phyloP scores from a whole-genome alignment of 352 stramenopile species.

The Phytophthora melonis region DNA sequence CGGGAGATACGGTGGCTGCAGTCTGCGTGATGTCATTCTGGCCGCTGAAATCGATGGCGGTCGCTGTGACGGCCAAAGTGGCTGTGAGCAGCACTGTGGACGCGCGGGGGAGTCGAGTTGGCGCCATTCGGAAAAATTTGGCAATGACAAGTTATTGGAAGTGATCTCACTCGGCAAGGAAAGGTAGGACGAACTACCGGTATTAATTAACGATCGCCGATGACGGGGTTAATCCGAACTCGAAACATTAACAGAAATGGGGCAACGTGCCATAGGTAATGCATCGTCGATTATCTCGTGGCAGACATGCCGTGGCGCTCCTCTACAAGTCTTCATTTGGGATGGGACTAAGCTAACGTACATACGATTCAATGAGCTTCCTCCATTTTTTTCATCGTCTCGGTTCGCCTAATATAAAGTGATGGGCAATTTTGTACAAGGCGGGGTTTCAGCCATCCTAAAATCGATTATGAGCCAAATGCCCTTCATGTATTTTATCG shows the following conservation, averaged over 20 bases:
- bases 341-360: no score
- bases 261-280: no score
- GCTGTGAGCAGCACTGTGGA: slow-evolving; percentile 19
- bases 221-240: neutral
- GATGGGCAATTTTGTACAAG: no score
- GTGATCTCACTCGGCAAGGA: neutral
- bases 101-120: slow-evolving; percentile 15
- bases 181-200: neutral
- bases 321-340: no score
- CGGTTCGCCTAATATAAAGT: no score
- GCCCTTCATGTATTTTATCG: no score
- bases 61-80: slow-evolving; percentile 5
- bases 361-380: no score
- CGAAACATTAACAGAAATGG: neutral
- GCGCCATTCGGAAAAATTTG: slow-evolving; percentile 17
- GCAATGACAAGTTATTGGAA: slow-evolving; percentile 1
- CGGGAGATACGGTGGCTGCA: slow-evolving; percentile 18
- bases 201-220: neutral
- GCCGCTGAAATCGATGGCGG: slow-evolving; percentile 27
- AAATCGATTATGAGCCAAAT: no score
- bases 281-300: no score
- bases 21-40: slow-evolving; percentile 23
- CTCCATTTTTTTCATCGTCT: no score
- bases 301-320: no score
- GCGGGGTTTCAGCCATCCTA: no score